Evolutionary conservation across 2,329 filamentous ascomycete species (phyloP).

Genomic region (Teratosphaeria nubilosa): DNA sequence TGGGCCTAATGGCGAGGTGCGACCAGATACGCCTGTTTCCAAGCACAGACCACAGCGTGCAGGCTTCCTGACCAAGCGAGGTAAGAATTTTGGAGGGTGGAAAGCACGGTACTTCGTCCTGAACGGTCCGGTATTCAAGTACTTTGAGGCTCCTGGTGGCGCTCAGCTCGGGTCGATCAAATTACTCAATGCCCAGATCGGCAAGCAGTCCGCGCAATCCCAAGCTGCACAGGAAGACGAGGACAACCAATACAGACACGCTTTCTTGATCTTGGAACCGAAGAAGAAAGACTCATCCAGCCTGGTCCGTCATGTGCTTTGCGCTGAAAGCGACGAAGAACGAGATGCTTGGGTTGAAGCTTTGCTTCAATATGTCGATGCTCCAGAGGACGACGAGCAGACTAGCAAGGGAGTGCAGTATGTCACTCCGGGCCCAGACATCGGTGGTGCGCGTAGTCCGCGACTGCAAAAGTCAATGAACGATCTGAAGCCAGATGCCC

Average conservation of each 20-base stretch:
- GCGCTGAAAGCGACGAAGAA: conserved; percentile 87
- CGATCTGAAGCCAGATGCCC: conserved; percentile 17
- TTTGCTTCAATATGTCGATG: conserved; percentile 80
- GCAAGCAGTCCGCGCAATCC: conserved; percentile 70
- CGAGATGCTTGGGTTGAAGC: conserved; percentile 90
- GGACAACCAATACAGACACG: conserved; percentile 93
- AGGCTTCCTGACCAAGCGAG: conserved; percentile 90
- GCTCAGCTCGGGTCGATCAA: conserved; percentile 90
- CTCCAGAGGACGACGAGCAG: conserved; percentile 48
- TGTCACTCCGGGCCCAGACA: conserved; percentile 11
- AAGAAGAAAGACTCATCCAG: conserved; percentile 91
- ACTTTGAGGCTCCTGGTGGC: conserved; percentile 85
- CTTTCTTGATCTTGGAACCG: conserved; percentile 86
- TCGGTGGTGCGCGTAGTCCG: conserved; percentile 19
- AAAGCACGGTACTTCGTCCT: conserved; percentile 71
- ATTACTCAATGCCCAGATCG: conserved; percentile 80
- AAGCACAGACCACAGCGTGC: conserved; percentile 63
- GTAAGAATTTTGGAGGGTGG: conserved; percentile 98
- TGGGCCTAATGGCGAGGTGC: conserved; percentile 15
- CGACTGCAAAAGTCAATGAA: conserved; percentile 28
- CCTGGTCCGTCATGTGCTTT: conserved; percentile 85
- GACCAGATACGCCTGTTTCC: conserved; percentile 36
- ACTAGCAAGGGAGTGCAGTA: conserved; percentile 2
- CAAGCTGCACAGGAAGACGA: conserved; percentile 53
- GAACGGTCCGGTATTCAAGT: conserved; percentile 65